Conservation (phyloP, 768 basidiomycete species). For the Tricholoma terreum region DNA sequence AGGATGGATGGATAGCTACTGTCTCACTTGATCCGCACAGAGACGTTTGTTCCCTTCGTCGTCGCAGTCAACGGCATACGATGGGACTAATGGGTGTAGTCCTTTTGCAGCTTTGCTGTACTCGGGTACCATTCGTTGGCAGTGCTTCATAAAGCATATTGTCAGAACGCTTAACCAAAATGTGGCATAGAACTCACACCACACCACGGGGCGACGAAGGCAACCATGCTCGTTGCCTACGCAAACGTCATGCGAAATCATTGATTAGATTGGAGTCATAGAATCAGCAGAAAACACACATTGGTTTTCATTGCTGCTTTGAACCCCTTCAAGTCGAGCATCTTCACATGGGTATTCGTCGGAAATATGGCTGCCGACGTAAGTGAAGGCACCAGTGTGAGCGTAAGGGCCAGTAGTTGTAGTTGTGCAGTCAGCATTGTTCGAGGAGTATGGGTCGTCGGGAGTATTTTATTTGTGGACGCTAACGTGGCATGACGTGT, state of each 20-base stretch:
- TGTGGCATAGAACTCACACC: conserved; percentile 49
- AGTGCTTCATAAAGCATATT: conserved; percentile 54
- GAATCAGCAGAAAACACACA: conserved; percentile 40
- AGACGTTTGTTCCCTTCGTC: conserved; percentile 74
- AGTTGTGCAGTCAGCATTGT: conserved; percentile 31
- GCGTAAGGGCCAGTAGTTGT: conserved; percentile 32
- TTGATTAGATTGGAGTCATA: background rate
- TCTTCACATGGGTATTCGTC: conserved; percentile 61
- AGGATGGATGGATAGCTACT: background rate
- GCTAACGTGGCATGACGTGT: conserved; percentile 3
- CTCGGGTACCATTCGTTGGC: conserved; percentile 82
- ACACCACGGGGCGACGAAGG: conserved; percentile 96
- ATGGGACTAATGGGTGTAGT: conserved; percentile 77
- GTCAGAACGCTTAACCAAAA: background rate
- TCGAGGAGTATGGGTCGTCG: too few species aligned
- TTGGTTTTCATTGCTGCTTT: conserved; percentile 71
- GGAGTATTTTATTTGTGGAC: too few species aligned
- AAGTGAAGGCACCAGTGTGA: conserved; percentile 43
- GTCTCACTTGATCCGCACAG: conserved; percentile 69
- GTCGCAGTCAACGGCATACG: conserved; percentile 95
- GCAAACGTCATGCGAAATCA: background rate
- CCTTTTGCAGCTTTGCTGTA: conserved; percentile 78
- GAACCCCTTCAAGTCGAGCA: conserved; percentile 68
- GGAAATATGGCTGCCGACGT: conserved; percentile 49
- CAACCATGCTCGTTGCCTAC: conserved; percentile 75